phyloP scores from a whole-genome alignment of 2,329 filamentous ascomycete species.

The Talaromyces marneffei region DNA sequence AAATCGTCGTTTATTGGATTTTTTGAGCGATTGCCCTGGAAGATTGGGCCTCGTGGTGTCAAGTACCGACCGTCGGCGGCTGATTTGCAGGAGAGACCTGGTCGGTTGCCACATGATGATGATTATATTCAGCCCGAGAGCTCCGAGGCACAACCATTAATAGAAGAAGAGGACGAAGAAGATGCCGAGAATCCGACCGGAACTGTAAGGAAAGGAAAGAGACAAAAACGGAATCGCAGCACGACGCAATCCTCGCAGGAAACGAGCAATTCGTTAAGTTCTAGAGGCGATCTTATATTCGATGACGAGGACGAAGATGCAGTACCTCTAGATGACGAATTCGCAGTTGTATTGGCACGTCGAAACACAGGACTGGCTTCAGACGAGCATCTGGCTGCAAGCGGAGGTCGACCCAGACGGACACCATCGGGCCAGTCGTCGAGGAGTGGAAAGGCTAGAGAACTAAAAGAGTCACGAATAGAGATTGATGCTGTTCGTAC shows the following conservation, averaged over 20 bases:
- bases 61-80: slow-evolving; percentile 88
- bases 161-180: slow-evolving; percentile 55
- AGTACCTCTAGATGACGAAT: slow-evolving; percentile 86
- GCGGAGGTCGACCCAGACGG: slow-evolving; percentile 49
- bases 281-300: slow-evolving; percentile 81
- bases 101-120: slow-evolving; percentile 53
- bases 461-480: slow-evolving; percentile 26
- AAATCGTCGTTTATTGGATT: slow-evolving; percentile 82
- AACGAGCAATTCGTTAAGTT: slow-evolving; percentile 80
- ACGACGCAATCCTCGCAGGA: slow-evolving; percentile 72
- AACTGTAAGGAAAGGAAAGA: slow-evolving; percentile 6
- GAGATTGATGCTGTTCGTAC: slow-evolving; percentile 27
- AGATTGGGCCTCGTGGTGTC: slow-evolving; percentile 68
- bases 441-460: slow-evolving; percentile 33
- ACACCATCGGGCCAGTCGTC: slow-evolving; percentile 42
- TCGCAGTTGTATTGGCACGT: slow-evolving; percentile 73
- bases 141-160: slow-evolving; percentile 51
- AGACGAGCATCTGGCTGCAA: slow-evolving; percentile 60
- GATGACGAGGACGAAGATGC: slow-evolving; percentile 94
- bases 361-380: slow-evolving; percentile 53
- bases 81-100: slow-evolving; percentile 81
- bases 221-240: slow-evolving; percentile 58
- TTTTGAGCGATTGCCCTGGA: slow-evolving; percentile 75
- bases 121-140: slow-evolving; percentile 22
- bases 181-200: slow-evolving; percentile 33